These are phyloP conservation scores for Euphorbia tirucalli DNA, from an alignment of 345 rosid genomes.

Conservation along the genomic window DNA sequence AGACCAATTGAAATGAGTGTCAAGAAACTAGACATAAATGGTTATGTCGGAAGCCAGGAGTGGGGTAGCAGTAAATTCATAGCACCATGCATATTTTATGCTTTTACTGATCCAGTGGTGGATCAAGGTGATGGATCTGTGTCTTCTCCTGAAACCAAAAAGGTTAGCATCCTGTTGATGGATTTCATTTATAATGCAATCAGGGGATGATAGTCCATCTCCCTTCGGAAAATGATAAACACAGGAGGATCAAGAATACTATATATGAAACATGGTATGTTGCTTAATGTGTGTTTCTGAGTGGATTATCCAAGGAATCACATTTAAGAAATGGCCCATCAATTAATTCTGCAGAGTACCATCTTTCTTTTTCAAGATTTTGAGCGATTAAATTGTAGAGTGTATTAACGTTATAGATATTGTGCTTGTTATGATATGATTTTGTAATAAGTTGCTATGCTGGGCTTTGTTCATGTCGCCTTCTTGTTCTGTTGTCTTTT, in stretches of 20 bases:
- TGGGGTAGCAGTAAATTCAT: conserved; percentile 55
- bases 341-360: not conserved
- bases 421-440: not conserved
- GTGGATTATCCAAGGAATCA: no score
- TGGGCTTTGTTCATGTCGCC: not conserved
- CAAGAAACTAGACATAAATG: conserved; percentile 44
- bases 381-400: not conserved
- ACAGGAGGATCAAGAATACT: not conserved
- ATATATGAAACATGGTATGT: no score
- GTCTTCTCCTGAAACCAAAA: conserved; percentile 32
- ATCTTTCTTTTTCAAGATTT: not conserved
- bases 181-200: not conserved
- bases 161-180: conserved; percentile 27
- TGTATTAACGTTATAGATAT: not conserved
- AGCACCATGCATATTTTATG: conserved; percentile 70
- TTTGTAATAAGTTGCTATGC: not conserved
- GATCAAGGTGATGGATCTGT: conserved; percentile 49
- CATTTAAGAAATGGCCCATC: not conserved
- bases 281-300: no score
- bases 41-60: conserved; percentile 60
- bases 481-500: not conserved
- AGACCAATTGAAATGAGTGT: conserved; percentile 59
- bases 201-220: not conserved
- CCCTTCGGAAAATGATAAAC: not conserved
- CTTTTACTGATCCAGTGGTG: conserved; percentile 33